Conservation (phyloP, 345 rosid species). For the Gossypium sturtianum region DNA sequence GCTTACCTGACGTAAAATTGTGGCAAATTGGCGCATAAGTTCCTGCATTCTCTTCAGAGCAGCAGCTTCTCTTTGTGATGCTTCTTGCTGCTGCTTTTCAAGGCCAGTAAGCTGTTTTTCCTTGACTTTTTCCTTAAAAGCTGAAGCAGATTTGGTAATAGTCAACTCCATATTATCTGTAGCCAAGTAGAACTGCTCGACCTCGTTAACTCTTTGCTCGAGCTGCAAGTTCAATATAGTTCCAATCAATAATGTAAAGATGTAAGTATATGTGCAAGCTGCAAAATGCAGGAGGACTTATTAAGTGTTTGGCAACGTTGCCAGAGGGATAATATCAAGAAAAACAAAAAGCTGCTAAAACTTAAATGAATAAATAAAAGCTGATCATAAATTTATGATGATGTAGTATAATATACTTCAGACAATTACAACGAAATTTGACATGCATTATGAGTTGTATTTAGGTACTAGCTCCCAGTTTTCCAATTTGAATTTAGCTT, state of each 20-base stretch:
- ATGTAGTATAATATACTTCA: neutral
- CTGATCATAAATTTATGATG: neutral
- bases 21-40: constrained; percentile 54
- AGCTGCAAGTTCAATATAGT: constrained; percentile 36
- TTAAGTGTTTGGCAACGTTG: neutral
- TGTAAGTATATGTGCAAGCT: neutral
- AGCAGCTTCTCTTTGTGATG: constrained; percentile 28
- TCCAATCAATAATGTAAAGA: constrained; percentile 3
- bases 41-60: constrained; percentile 45
- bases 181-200: constrained; percentile 47
- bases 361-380: no score
- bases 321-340: neutral
- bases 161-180: constrained; percentile 36
- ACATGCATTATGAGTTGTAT: neutral
- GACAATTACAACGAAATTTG: neutral
- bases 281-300: neutral
- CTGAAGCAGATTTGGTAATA: constrained; percentile 30
- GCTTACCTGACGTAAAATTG: constrained; percentile 50
- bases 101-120: constrained; percentile 40
- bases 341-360: neutral
- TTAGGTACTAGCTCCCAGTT: neutral
- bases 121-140: constrained; percentile 47
- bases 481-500: neutral
- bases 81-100: constrained; percentile 39
- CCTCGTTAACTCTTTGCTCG: constrained; percentile 49